Evolutionary conservation across 176 grass and related monocot species (phyloP).

Genomic region (Aegilops sharonensis): DNA sequence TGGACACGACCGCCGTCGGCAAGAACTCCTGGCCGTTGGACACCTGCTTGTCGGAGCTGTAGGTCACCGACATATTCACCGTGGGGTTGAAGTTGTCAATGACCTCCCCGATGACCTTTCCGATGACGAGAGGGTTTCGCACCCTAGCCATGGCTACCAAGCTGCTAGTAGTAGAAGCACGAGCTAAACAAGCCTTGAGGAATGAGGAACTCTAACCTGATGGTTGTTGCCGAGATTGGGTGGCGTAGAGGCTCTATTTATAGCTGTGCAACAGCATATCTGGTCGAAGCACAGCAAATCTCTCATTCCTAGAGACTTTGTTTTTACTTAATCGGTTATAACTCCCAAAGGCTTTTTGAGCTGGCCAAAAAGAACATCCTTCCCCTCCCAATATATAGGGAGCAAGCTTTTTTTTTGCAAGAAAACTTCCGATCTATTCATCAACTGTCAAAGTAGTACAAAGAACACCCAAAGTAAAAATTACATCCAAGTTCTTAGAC

Average conservation of each 20-base stretch:
- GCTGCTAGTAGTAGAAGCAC: background rate
- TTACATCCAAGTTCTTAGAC: no score
- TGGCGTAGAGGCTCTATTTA: conserved; percentile 50
- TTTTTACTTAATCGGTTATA: no score
- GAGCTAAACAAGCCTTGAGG: background rate
- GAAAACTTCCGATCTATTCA: no score
- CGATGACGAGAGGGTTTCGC: background rate
- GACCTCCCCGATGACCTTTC: background rate
- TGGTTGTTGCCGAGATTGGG: conserved; percentile 15
- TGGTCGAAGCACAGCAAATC: no score
- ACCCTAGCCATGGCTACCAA: background rate
- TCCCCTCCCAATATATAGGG: no score
- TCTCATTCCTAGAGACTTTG: no score
- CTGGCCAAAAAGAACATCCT: no score
- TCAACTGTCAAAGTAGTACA: no score
- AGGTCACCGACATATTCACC: background rate
- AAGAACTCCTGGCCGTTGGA: background rate
- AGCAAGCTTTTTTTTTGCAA: no score
- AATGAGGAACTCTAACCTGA: background rate
- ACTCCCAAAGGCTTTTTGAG: no score
- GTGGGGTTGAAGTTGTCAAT: background rate
- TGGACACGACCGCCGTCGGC: background rate
- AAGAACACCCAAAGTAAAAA: no score
- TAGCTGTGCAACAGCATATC: conserved; percentile 26
- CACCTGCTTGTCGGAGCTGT: background rate